Conservation (phyloP, 805 yeast species). For the Candida maris region DNA sequence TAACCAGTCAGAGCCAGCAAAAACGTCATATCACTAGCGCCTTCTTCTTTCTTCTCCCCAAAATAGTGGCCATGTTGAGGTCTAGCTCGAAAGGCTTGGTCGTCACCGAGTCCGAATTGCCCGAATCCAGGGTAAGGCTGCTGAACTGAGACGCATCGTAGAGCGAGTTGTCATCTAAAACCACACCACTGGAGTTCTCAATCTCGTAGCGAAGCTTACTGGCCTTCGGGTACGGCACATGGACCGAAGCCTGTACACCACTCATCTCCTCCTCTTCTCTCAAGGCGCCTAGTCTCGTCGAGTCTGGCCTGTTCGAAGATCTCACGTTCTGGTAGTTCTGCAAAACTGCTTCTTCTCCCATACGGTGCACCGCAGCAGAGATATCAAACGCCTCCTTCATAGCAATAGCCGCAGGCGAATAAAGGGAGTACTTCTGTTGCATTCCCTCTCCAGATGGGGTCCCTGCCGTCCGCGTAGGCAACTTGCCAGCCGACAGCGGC, state of each 20-base stretch:
- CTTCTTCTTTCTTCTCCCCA: constrained; percentile 41
- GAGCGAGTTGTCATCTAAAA: constrained; percentile 14
- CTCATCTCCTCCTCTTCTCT: constrained; percentile 20
- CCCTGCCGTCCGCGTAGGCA: constrained; percentile 7
- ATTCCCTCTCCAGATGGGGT: constrained; percentile 18
- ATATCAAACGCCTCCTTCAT: constrained; percentile 59
- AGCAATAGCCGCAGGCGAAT: constrained; percentile 57
- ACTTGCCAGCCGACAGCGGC: constrained; percentile 4
- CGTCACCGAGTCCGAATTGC: constrained; percentile 2
- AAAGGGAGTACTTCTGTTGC: constrained; percentile 29
- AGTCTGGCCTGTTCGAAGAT: constrained; percentile 1
- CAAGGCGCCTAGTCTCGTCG: constrained; percentile 11
- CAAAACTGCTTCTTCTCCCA: constrained; percentile 47
- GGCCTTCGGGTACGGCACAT: constrained; percentile 4
- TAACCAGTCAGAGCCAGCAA: too few species aligned
- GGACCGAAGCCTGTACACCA: constrained; percentile 10
- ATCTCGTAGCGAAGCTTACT: constrained; percentile 10
- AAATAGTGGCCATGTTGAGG: constrained; percentile 49
- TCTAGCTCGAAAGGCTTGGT: constrained; percentile 40
- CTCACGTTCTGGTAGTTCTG: constrained; percentile 8
- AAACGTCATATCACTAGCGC: constrained; percentile 6
- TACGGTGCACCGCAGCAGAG: constrained; percentile 57
- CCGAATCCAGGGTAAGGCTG: constrained; percentile 4
- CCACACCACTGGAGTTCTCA: constrained; percentile 16
- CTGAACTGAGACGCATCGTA: constrained; percentile 10